These are phyloP conservation scores for Cocos nucifera DNA, from an alignment of 176 grass and related monocot genomes.

Conservation along the genomic window DNA sequence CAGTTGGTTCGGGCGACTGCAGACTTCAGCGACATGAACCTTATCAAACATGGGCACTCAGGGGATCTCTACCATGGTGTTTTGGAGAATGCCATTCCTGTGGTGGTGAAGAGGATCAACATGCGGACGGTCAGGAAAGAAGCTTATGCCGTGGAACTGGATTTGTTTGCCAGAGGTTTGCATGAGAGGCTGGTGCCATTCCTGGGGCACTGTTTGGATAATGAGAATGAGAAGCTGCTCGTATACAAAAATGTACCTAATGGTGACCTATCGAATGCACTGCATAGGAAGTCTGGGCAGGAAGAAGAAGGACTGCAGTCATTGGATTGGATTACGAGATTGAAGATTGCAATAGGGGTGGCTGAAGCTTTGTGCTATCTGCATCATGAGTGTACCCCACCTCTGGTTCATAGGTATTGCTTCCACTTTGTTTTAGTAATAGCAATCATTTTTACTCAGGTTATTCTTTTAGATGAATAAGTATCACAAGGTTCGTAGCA, in stretches of 20 bases:
- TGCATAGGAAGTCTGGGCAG: slow-evolving; percentile 50
- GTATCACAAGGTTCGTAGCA: no score
- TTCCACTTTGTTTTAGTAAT: background rate
- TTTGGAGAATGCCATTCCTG: slow-evolving; percentile 41
- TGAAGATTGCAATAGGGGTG: slow-evolving; percentile 93
- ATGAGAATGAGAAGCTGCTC: slow-evolving; percentile 66
- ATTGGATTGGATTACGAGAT: slow-evolving; percentile 97
- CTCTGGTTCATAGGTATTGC: slow-evolving; percentile 91
- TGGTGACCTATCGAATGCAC: slow-evolving; percentile 49
- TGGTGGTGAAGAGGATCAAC: slow-evolving; percentile 70
- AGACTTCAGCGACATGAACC: slow-evolving; percentile 49
- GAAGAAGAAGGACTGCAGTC: slow-evolving; percentile 82
- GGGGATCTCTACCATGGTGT: slow-evolving; percentile 72
- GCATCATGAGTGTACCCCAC: slow-evolving; percentile 80
- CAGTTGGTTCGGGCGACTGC: slow-evolving; percentile 44
- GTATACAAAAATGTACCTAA: slow-evolving; percentile 82
- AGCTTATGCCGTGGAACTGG: slow-evolving; percentile 57
- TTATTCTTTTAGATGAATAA: no score
- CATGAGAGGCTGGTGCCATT: slow-evolving; percentile 66
- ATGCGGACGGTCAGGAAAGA: slow-evolving; percentile 33
- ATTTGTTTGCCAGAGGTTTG: slow-evolving; percentile 67
- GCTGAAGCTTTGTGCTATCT: slow-evolving; percentile 91
- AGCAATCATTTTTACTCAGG: no score
- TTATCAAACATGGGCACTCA: slow-evolving; percentile 72
- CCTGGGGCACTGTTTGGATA: slow-evolving; percentile 67